Base-by-base conservation (phyloP, 2,329 filamentous ascomycete species). In the Davidsoniella neocaledoniae region DNA sequence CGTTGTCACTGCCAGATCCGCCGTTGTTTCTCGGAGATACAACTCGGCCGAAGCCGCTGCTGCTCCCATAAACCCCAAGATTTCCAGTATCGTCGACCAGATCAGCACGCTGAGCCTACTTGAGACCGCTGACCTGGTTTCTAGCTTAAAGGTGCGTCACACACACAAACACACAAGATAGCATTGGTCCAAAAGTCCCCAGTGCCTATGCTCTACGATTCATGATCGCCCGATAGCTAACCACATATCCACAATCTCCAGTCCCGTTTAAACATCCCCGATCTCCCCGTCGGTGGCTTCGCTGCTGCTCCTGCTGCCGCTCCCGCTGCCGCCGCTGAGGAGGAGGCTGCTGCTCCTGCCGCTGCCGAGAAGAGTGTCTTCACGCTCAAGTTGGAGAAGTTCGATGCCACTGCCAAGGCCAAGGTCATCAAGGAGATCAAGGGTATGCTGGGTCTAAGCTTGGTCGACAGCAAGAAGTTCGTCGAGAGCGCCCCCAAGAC, bases 341-440 rank as follows among this genome's bases (percentile, higher is more conserved):
- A 70, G 19, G 79, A 88, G 64, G 87, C 91, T 63, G 84, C 83
- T 57, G 87, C 90, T 36, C 85, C 86, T 2, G 83, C 82, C 38
- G 81, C 87, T 58, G 86, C 91, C 66, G 94, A 96, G 77, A 96
- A 81, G 81, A 90, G 90, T 3, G 77, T 98, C 55, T 99, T 99
- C 76, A 94, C 83, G 65, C 69, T 99, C 57, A 96, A 95, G 73
- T 80, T 99, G 55, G 76, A 85, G 66, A 83, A 82, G 36, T 93
- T 96, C 64, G 93, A 98, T 48, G 74, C 87, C 25, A 74, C 69
- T 46, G 72, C 90, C 56, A 99, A 99, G 75, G 87, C 93, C 61
- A 99, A 99, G 83, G 74, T 98, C 61, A 99, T 98, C 76, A 99
- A 99, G 78, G 91, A 99, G 73, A 77, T 99, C 72, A 99, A 99